Evolutionary conservation across 108 stramenopile species (phyloP).

Genomic region (Conticribra guillardii): DNA sequence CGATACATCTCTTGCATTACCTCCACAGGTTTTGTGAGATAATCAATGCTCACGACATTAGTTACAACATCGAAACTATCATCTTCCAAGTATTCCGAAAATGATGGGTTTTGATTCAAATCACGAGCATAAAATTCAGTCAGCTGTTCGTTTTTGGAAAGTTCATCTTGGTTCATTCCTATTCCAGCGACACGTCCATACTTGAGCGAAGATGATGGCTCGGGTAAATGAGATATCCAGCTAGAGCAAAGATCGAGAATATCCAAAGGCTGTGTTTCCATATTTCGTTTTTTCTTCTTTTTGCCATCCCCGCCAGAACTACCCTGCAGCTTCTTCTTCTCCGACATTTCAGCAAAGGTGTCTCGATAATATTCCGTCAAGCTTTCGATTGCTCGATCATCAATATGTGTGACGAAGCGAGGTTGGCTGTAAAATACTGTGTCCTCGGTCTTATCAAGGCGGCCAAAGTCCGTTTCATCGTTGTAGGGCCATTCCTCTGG

Average conservation of each 20-base stretch:
- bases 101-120: conserved; percentile 59
- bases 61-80: conserved; percentile 71
- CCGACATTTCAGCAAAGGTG: conserved; percentile 46
- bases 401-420: conserved; percentile 80
- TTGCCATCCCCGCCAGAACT: too few relatives aligned
- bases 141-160: conserved; percentile 65
- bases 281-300: background rate
- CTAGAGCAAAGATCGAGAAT: conserved; percentile 78
- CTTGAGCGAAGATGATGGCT: conserved; percentile 11
- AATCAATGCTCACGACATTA: conserved; percentile 80
- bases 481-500: conserved; percentile 66
- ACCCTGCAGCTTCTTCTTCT: conserved; percentile 10
- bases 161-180: conserved; percentile 77
- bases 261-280: conserved; percentile 20
- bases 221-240: conserved; percentile 75
- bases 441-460: conserved; percentile 70
- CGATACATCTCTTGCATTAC: conserved; percentile 78
- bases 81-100: conserved; percentile 60
- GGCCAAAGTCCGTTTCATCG: conserved; percentile 56
- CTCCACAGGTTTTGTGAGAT: conserved; percentile 69
- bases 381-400: conserved; percentile 64
- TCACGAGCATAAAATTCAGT: conserved; percentile 65
- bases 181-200: conserved; percentile 67
- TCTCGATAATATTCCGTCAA: conserved; percentile 63
- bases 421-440: conserved; percentile 66